Evolutionary conservation across 2,329 filamentous ascomycete species (phyloP).

Genomic region (Stachybotrys chlorohalonatus): DNA sequence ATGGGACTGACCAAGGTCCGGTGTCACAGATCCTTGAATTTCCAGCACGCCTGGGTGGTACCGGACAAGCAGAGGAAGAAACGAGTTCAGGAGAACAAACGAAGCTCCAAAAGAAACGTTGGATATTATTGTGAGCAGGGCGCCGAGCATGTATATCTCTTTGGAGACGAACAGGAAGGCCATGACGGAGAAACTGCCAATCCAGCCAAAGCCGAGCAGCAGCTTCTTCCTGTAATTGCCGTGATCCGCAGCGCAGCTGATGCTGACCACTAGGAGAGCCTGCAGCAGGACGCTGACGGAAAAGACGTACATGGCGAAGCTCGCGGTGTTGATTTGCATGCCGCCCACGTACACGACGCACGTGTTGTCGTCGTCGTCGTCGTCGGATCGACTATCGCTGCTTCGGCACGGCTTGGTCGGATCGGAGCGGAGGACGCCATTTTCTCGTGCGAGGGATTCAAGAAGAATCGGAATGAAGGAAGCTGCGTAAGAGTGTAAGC

Average conservation of each 20-base stretch:
- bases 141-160: slow-evolving; percentile 69
- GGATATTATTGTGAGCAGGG: slow-evolving; percentile 75
- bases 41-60: slow-evolving; percentile 56
- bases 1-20: slow-evolving; percentile 19
- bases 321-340: slow-evolving; percentile 85
- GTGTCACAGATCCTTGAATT: slow-evolving; percentile 15
- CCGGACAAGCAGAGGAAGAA: slow-evolving; percentile 81
- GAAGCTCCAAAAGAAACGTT: slow-evolving; percentile 94
- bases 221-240: slow-evolving; percentile 86
- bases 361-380: slow-evolving; percentile 39
- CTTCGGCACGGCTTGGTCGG: slow-evolving; percentile 64
- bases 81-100: slow-evolving; percentile 92
- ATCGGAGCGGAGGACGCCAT: slow-evolving; percentile 77
- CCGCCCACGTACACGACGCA: slow-evolving; percentile 80
- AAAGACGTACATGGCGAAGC: slow-evolving; percentile 98
- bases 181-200: slow-evolving; percentile 79
- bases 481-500: slow-evolving; percentile 36
- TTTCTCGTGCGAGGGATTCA: slow-evolving; percentile 86
- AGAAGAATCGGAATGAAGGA: slow-evolving; percentile 95
- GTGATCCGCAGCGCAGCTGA: slow-evolving; percentile 93
- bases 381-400: slow-evolving; percentile 43
- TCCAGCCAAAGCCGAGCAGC: slow-evolving; percentile 73
- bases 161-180: slow-evolving; percentile 72
- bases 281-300: slow-evolving; percentile 85
- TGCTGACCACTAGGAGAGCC: slow-evolving; percentile 84